Percentiles rank a stretch among this genome's conserved stretches.
phyloP scores from a whole-genome alignment of 306 rosid species.

The Trifolium fragiferum region DNA sequence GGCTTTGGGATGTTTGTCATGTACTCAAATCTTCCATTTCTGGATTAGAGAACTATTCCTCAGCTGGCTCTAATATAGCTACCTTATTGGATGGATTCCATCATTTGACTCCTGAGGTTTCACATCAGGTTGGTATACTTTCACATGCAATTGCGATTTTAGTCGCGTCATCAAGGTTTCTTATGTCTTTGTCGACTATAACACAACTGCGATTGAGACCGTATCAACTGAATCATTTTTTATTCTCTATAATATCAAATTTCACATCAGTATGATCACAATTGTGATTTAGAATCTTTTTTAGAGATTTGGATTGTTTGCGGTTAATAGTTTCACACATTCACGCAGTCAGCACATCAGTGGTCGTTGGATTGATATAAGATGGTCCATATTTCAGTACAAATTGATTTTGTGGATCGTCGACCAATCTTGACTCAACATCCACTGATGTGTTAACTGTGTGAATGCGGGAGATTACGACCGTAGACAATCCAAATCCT shows the following conservation, averaged over 20 bases:
- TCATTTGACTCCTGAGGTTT: constrained; percentile 58
- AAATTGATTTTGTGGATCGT: background rate
- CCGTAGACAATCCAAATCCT: background rate
- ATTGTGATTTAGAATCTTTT: background rate
- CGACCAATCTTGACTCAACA: background rate
- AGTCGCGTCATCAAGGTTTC: background rate
- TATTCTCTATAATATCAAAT: background rate
- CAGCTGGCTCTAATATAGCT: constrained; percentile 50
- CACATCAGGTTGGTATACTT: constrained; percentile 59
- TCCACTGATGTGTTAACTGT: background rate
- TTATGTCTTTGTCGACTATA: background rate
- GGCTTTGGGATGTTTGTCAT: constrained; percentile 86
- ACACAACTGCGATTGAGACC: background rate
- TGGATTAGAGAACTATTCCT: constrained; percentile 58
- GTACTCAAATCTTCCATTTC: constrained; percentile 73
- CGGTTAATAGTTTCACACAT: background rate
- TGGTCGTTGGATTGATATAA: background rate
- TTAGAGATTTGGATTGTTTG: background rate
- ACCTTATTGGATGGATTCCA: constrained; percentile 57
- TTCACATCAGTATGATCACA: background rate
- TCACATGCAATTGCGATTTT: background rate
- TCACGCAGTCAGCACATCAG: background rate
- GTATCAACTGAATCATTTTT: background rate
- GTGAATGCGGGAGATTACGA: background rate
- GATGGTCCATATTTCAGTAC: background rate